Conservation (phyloP, 192 early-diverging fungal species). For the Pilaira anomala region DNA sequence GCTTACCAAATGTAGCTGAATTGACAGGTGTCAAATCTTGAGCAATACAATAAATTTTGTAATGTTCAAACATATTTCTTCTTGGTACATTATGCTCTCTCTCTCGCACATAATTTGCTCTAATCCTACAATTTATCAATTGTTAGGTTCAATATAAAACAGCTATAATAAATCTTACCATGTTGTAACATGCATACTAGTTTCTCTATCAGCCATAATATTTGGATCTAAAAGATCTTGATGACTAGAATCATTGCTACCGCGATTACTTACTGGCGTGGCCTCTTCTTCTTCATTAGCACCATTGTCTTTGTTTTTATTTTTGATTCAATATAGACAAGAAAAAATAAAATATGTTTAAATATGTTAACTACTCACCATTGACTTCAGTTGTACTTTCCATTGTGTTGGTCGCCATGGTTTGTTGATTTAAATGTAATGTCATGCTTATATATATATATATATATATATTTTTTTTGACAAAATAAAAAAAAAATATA, state of each 20-base stretch:
- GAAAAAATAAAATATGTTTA: too few species aligned
- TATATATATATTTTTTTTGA: too few species aligned
- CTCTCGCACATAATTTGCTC: conserved; percentile 40
- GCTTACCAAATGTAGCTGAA: conserved; percentile 51
- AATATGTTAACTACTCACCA: too few species aligned
- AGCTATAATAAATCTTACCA: conserved; percentile 5
- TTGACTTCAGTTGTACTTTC: too few species aligned
- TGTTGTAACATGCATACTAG: conserved; percentile 5
- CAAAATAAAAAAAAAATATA: too few species aligned
- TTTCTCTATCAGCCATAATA: conserved; percentile 13
- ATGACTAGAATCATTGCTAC: neutral
- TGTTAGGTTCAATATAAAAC: neutral
- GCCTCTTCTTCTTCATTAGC: too few species aligned
- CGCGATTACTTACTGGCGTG: too few species aligned
- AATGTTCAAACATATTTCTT: conserved; percentile 45
- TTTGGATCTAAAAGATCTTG: neutral
- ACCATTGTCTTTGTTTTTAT: too few species aligned
- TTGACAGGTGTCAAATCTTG: conserved; percentile 43
- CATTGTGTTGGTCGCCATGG: too few species aligned
- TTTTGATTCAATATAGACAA: too few species aligned
- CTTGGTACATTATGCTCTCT: conserved; percentile 43
- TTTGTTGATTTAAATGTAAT: too few species aligned
- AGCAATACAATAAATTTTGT: conserved; percentile 36
- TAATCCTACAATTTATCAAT: conserved; percentile 27
- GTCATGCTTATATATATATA: too few species aligned